These are phyloP conservation scores for Setaria italica DNA, from an alignment of 202 grass and related monocot species.

Conservation along the genomic window DNA sequence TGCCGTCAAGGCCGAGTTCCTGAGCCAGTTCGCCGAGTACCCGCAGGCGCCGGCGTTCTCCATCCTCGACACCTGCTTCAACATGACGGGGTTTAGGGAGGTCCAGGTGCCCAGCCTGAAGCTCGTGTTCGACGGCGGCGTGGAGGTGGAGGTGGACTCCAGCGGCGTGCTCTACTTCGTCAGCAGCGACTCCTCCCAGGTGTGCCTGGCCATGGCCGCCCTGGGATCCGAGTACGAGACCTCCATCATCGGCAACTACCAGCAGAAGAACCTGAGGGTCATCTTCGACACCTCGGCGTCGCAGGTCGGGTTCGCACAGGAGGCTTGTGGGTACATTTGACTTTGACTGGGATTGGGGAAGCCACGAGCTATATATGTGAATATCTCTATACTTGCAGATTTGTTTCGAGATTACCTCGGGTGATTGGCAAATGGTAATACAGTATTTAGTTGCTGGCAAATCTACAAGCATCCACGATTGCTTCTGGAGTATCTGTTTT, in stretches of 20 bases:
- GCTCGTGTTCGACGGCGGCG: constrained; percentile 53
- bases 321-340: constrained; percentile 67
- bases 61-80: constrained; percentile 70
- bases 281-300: constrained; percentile 60
- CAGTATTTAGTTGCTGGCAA: constrained; percentile 40
- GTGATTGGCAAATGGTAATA: constrained; percentile 62
- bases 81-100: constrained; percentile 61
- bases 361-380: constrained; percentile 48
- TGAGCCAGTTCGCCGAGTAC: constrained; percentile 52
- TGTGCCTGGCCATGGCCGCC: constrained; percentile 61
- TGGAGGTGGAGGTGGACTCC: constrained; percentile 63
- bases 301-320: constrained; percentile 66
- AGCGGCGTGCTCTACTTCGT: constrained; percentile 67
- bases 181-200: constrained; percentile 58
- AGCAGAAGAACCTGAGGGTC: constrained; percentile 78
- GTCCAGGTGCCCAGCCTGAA: constrained; percentile 62
- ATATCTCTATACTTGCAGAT: constrained; percentile 53
- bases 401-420: constrained; percentile 57
- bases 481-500: background rate
- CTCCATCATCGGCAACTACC: constrained; percentile 71
- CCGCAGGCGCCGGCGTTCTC: constrained; percentile 51
- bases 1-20: constrained; percentile 45
- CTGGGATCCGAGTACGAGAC: constrained; percentile 63
- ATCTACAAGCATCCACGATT: constrained; percentile 27
- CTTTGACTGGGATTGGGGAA: constrained; percentile 4